Evolutionary conservation across 164 flowering plant genomes (phyloP), one percentile per base, ranked within the genome.

Genomic region (Berberis vulgaris): DNA sequence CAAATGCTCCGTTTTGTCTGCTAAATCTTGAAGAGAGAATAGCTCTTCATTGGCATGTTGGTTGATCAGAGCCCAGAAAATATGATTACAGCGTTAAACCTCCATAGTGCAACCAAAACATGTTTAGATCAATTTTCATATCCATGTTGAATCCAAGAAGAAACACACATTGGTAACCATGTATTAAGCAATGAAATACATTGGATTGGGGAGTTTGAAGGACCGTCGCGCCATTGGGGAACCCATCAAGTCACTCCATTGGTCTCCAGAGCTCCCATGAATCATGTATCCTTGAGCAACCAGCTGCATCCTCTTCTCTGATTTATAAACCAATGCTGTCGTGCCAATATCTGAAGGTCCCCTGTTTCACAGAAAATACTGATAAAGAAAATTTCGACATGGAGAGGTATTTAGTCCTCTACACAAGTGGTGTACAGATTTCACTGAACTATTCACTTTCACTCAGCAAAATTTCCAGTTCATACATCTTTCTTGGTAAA

Each of bases 171-270:
- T 26, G 26, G 26, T 26, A 26, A 26, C 26, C 26, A 26, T 26
- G 26, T 26, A 60, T 78, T 73, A 88, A 0, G 83, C 59, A 68
- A 91, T 76, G 73, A 78, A 87, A 53, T 91, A 89, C 96, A 91
- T 83, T 11, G 92, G 97, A 67, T 93, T 93, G 11, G 97, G 98
- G 46, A 89, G 86, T 68, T 93, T 89, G 69, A 92, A 92, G 26
- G 91, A 88, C 50, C 94, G 66, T 38, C 56, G 62, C 1, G 90
- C 85, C 7, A 69, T 60, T 6, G 98, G 82, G 54, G 62, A 77
- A 6, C 97, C 98, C 43, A 63, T 8, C 77, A 93, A 71, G 60
- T 93, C 97, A 52, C 97, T 93, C 98, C 97, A 93, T 61, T 89
- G 97, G 70, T 93, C 97, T 54, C 96, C 96, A 39, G 90, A 85